Evolutionary conservation across 257 asterid species (phyloP), one percentile per base, ranked within the genome.

Genomic region (Orobanche coerulescens): DNA sequence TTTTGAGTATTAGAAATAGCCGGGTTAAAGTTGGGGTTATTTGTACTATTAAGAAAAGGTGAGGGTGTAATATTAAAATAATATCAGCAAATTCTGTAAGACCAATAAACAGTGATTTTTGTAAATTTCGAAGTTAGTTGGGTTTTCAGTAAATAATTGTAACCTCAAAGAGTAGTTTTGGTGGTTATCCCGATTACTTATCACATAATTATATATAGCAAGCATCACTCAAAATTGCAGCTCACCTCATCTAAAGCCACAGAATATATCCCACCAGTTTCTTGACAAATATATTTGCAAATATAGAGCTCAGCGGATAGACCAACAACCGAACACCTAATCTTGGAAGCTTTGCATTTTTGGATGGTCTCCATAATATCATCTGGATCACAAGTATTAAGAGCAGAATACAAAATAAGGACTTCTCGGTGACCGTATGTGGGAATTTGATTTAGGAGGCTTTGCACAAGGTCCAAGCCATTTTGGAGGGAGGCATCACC

Each of bases 401-500:
- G 97, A 22, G 95, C 95, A 5, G 97, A 89, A 73, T 89, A 93
- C 58, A 93, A 69, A 11, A 93, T 74, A n/a, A 93, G 89, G 68
- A 81, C 96, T 79, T 89, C 98, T 42, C 95, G 96, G 71, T 93
- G 97, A 61, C 97, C 98, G 31, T 88, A 89, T 10, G 98, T 49
- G 39, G 98, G 98, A 58, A 89, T 81, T 68, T 83, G 95, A 72
- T 78, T 83, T 23, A 93, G 78, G 69, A 81, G 83, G 62, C 87
- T 78, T 70, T 81, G 82, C 64, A 84, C 97, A 61, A 89, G 94
- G 75, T 89, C 95, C 50, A 93, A 78, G 48, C 96, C 97, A 68
- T 89, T 93, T 74, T 86, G 96, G 56, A 93, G 91, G 34, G 98
- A 93, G 8, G 98, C 79, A 13, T 89, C 97, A 49, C 98, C 98